Evolutionary conservation across 1,284 basidiomycete genomes (phyloP), one percentile per base, ranked within the genome.

Genomic region (Leccinum griseonigrum): DNA sequence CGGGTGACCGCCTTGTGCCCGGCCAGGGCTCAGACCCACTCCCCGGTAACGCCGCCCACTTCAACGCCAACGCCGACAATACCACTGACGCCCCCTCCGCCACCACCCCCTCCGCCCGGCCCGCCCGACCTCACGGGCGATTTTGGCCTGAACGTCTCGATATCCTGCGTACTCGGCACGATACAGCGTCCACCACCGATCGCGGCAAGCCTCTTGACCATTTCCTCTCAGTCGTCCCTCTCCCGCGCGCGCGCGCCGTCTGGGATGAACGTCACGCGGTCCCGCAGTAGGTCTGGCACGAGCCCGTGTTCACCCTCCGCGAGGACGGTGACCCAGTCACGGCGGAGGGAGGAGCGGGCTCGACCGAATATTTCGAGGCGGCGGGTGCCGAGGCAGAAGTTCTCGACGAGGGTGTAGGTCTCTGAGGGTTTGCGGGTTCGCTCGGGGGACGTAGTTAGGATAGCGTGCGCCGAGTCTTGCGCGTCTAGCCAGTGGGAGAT

Each of bases 371-470:
- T 78, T 74, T 98, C 95, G 28, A 99, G 84, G 1, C 97, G 86
- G 8, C 97, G 89, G 0, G 92, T 86, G 13, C 97, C 97, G 59
- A 97, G 89, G 72, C 97, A 99, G 74, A 99, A 99, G 77, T 97
- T 98, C 76, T 99, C 97, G 70, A 98, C 92, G 34, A 98, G 83
- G 10, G 90, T 90, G 78, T 98, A 96, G 79, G 97, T 92, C 74
- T 99, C 97, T 18, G 95, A 93, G 1, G 97, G 97, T 77, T 97
- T 94, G 62, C 87, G 81, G 13, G 86, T 87, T 3, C 92, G 88
- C 75, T 95, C 93, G 0, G 82, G 75, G 58, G 87, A 22, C 22
- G 22, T 22, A 22, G 22, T 22, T 22, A 22, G 22, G 22, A 22
- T 22, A 22, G 22, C 22, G 22, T 22, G 22, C 22, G 22, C 22